These are phyloP conservation scores for Phalaenopsis hybrid DNA, from an alignment of 116 monocot species.

Conservation along the genomic window DNA sequence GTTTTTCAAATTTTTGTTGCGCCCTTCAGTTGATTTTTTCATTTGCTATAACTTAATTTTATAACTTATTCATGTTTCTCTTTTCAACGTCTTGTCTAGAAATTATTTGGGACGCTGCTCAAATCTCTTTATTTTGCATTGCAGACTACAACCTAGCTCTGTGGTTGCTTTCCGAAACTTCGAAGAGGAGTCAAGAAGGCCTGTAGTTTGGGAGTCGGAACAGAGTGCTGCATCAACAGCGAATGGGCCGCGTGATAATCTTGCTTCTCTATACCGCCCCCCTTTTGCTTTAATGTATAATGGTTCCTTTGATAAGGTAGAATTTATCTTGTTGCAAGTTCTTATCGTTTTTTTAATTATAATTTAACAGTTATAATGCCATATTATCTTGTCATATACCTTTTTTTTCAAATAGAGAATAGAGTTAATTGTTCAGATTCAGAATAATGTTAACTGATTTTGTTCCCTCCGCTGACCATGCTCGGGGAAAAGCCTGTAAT, in stretches of 20 bases:
- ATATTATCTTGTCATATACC: neutral
- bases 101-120: neutral
- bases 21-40: neutral
- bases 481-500: no score
- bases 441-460: neutral
- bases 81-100: neutral
- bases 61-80: neutral
- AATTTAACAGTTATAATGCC: neutral
- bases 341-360: neutral
- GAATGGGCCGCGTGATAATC: slow-evolving; percentile 56
- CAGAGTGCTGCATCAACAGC: slow-evolving; percentile 54
- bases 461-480: no score
- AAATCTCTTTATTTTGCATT: slow-evolving; percentile 1
- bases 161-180: slow-evolving; percentile 79
- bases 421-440: neutral
- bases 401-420: neutral
- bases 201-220: slow-evolving; percentile 72
- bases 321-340: neutral
- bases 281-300: slow-evolving; percentile 80
- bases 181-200: slow-evolving; percentile 61
- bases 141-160: slow-evolving; percentile 45
- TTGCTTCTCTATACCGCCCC: slow-evolving; percentile 89
- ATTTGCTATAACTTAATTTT: neutral
- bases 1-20: neutral
- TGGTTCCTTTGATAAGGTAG: slow-evolving; percentile 88